Evolutionary conservation across 2,329 filamentous ascomycete genomes (phyloP).

Genomic region (Gyromitra esculenta): DNA sequence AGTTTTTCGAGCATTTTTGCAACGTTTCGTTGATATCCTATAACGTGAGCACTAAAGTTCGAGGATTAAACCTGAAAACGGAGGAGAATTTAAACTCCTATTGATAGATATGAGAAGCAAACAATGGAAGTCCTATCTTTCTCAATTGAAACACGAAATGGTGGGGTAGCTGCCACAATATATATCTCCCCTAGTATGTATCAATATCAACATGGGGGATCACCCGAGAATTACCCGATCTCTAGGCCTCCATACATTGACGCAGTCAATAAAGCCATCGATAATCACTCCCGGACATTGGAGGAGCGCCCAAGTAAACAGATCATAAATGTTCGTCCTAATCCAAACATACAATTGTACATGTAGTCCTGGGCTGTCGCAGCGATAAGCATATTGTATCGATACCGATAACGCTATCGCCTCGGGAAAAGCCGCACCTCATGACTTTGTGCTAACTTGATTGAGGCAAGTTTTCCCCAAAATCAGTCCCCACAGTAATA

Average conservation of each 20-base stretch:
- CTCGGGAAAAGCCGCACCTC: background rate
- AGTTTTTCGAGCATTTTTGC: slow-evolving; percentile 43
- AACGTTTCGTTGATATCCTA: background rate
- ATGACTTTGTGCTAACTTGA: background rate
- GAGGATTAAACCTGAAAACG: background rate
- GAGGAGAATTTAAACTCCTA: background rate
- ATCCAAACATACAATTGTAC: background rate
- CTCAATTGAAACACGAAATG: background rate
- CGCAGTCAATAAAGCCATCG: background rate
- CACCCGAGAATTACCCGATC: background rate
- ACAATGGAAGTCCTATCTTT: background rate
- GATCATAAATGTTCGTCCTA: background rate
- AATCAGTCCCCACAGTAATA: background rate
- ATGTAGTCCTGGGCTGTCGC: background rate
- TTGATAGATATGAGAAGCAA: background rate
- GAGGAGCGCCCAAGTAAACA: background rate
- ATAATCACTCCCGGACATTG: background rate
- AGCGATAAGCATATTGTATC: slow-evolving; percentile 8
- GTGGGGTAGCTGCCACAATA: slow-evolving; percentile 9
- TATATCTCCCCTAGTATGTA: background rate
- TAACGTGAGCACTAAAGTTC: background rate
- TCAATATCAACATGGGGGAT: background rate
- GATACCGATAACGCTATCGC: slow-evolving; percentile 22
- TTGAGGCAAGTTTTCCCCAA: background rate
- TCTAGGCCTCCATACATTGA: background rate